Evolutionary conservation across 768 basidiomycete genomes (phyloP), one percentile per base, ranked within the genome.

Genomic region (Lactarius hatsudake): DNA sequence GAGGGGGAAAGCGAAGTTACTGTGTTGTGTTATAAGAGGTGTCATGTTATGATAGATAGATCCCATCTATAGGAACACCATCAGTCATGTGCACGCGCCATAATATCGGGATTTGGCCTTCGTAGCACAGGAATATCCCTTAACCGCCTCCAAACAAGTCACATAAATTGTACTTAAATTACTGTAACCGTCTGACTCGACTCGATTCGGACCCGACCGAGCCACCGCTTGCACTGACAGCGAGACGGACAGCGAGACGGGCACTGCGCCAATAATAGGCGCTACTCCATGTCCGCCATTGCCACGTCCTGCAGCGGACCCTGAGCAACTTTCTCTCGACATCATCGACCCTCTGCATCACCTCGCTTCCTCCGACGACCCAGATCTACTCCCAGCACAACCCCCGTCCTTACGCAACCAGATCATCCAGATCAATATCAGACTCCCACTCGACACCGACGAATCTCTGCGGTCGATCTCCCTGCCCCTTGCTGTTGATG

Each of bases 401-500:
- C 78, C 79, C 32, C 81, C 79, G 62, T 85, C 86, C 15, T 73
- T 84, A 51, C 76, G 75, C 64, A 78, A 83, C 60, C 79, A 86
- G 63, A 77, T 81, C 10, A 76, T 86, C 70, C 76, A 76, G 8
- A 77, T 89, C 59, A 77, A 80, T 2, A 79, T 80, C 32, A 9
- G 28, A 38, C 18, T 66, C 69, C 76, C 30, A 58, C 67, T 53
- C 45, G 42, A 26, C 60, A 60, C 58, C 64, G 53, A 61, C 40
- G 54, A 38, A 63, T 68, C 38, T 59, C 36, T 10, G 48, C 63
- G 18, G 58, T 65, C 58, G 28, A 70, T 89, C 64, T 66, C 74
- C 4, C 79, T 88, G 64, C 76, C 76, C 53, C 82, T 96, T 45
- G 78, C 80, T 26, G 83, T 95, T 3, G 93, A 96, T 75, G 87